phyloP scores from a whole-genome alignment of 2,329 filamentous ascomycete genomes.

The Elsinoe australis region DNA sequence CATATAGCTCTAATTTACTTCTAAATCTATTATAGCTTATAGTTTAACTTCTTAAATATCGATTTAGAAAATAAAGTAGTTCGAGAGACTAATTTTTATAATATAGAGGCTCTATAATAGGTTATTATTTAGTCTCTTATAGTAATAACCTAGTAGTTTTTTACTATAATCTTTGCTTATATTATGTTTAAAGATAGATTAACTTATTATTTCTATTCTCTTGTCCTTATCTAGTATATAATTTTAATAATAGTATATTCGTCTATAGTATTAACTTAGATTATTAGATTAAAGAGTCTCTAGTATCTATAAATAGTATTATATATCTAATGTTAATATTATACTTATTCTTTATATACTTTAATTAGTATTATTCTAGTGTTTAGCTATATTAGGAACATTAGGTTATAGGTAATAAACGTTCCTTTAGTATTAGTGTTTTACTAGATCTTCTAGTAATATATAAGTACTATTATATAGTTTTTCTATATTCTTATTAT shows the following conservation, averaged over 20 bases:
- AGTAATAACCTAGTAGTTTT: background rate
- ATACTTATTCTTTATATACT: background rate
- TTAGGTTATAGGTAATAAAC: background rate
- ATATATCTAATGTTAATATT: background rate
- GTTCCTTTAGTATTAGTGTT: no score
- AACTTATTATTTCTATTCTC: background rate
- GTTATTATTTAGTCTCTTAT: background rate
- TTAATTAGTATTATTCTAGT: background rate
- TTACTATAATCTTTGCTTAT: background rate
- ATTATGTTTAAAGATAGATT: background rate
- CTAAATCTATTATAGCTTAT: background rate
- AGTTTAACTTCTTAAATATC: background rate
- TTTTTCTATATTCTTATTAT: background rate
- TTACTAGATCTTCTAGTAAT: background rate
- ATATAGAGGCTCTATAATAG: background rate
- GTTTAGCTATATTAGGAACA: background rate
- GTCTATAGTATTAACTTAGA: background rate
- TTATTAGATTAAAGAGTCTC: no score
- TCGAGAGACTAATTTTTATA: background rate
- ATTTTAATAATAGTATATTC: background rate
- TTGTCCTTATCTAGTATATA: background rate
- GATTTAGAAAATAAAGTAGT: background rate
- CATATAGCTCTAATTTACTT: background rate
- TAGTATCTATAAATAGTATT: background rate
- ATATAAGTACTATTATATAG: background rate